phyloP scores from a whole-genome alignment of 345 rosid species.

The Turritis glabra region DNA sequence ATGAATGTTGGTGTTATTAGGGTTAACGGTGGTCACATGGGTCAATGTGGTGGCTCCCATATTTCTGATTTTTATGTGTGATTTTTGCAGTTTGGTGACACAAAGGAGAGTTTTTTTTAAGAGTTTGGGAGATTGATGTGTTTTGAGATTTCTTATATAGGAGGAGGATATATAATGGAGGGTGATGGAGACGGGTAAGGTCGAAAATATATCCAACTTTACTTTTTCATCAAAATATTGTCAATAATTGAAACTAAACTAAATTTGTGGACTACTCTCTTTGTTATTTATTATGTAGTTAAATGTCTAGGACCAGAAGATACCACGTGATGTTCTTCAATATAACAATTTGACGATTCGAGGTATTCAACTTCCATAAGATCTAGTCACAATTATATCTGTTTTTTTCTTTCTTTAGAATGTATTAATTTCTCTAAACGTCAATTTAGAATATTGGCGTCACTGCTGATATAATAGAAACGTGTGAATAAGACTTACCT shows the following conservation, averaged over 20 bases:
- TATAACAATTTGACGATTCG: neutral
- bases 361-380: neutral
- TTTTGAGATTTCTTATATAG: slow-evolving; percentile 26
- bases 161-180: neutral
- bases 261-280: slow-evolving; percentile 17
- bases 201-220: neutral
- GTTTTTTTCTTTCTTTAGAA: neutral
- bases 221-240: slow-evolving; percentile 6
- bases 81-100: slow-evolving; percentile 21
- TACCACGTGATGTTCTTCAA: neutral
- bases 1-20: slow-evolving; percentile 35
- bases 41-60: slow-evolving; percentile 37
- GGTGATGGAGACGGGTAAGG: slow-evolving; percentile 30
- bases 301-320: slow-evolving; percentile 21
- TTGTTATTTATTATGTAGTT: slow-evolving; percentile 30
- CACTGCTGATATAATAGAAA: slow-evolving; percentile 16
- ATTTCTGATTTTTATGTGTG: neutral
- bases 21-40: slow-evolving; percentile 25
- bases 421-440: too few relatives aligned
- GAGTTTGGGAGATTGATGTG: slow-evolving; percentile 26
- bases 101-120: neutral
- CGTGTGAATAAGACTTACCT: slow-evolving; percentile 25
- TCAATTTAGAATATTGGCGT: slow-evolving; percentile 1
- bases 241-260: slow-evolving; percentile 20
- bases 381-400: neutral